phyloP scores from a whole-genome alignment of 352 stramenopile species.

The Phytophthora cryptogea region DNA sequence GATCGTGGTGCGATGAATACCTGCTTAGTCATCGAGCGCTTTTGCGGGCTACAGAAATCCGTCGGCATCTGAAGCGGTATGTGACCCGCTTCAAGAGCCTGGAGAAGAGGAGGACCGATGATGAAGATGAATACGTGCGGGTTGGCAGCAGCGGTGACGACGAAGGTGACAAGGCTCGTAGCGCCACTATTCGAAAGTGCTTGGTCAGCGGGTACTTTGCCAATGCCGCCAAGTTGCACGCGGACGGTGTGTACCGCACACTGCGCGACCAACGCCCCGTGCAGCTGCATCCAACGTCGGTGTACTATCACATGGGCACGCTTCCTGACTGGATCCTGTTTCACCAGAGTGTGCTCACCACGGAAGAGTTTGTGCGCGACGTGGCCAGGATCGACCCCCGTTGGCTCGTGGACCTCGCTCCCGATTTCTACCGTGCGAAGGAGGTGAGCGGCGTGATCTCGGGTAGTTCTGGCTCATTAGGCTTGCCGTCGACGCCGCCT shows the following conservation, averaged over 20 bases:
- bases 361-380: conserved; percentile 93
- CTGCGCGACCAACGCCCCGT: conserved; percentile 70
- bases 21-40: conserved; percentile 66
- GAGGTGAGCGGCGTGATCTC: conserved; percentile 72
- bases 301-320: conserved; percentile 73
- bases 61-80: conserved; percentile 69
- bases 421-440: conserved; percentile 76
- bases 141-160: conserved; percentile 14
- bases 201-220: conserved; percentile 91
- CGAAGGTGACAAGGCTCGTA: conserved; percentile 30
- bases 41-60: conserved; percentile 65
- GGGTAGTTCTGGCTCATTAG: conserved; percentile 67
- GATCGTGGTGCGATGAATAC: conserved; percentile 79
- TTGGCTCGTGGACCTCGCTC: conserved; percentile 68
- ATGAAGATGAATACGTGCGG: conserved; percentile 22
- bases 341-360: conserved; percentile 98
- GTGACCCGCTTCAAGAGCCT: conserved; percentile 55
- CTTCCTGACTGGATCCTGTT: conserved; percentile 98
- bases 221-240: conserved; percentile 96
- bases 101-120: background rate
- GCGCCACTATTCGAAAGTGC: conserved; percentile 56
- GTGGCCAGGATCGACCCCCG: conserved; percentile 74
- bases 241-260: conserved; percentile 69
- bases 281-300: conserved; percentile 76
- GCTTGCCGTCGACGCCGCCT: conserved; percentile 48